Conservation (phyloP, 192 early-diverging fungal genomes). For the Chytriomyces sp. region DNA sequence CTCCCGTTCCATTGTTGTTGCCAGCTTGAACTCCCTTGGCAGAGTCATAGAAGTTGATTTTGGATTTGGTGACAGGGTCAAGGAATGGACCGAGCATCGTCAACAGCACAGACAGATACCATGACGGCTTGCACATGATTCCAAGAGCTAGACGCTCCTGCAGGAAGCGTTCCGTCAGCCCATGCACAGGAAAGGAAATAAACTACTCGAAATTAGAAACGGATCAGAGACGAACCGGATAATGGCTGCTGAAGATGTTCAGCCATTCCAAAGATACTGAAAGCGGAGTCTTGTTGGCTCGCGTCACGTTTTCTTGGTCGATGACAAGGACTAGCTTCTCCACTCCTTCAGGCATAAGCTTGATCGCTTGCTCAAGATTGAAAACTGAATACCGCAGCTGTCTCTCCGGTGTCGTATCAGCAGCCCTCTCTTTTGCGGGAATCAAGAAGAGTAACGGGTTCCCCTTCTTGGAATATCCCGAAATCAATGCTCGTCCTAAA, state of each 20-base stretch:
- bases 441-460: conserved; percentile 65
- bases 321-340: conserved; percentile 79
- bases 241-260: conserved; percentile 61
- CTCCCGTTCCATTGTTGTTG: conserved; percentile 18
- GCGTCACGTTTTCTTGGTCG: conserved; percentile 76
- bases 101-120: conserved; percentile 84
- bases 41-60: conserved; percentile 81
- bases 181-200: too few species aligned
- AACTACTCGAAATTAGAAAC: too few species aligned
- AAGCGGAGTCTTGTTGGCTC: conserved; percentile 66
- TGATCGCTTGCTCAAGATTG: conserved; percentile 72
- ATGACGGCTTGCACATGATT: conserved; percentile 75
- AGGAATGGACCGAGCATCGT: conserved; percentile 81
- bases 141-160: conserved; percentile 72
- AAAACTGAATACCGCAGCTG: conserved; percentile 79
- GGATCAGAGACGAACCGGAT: too few species aligned
- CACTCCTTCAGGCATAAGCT: conserved; percentile 70
- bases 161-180: too few species aligned
- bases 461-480: conserved; percentile 67
- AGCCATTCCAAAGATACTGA: conserved; percentile 58
- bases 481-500: conserved; percentile 52
- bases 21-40: conserved; percentile 31
- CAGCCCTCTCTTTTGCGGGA: conserved; percentile 58
- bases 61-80: conserved; percentile 85
- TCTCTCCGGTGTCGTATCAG: conserved; percentile 35